Evolutionary conservation across 2,329 filamentous ascomycete species (phyloP).

Genomic region (Diaporthe caulivora): DNA sequence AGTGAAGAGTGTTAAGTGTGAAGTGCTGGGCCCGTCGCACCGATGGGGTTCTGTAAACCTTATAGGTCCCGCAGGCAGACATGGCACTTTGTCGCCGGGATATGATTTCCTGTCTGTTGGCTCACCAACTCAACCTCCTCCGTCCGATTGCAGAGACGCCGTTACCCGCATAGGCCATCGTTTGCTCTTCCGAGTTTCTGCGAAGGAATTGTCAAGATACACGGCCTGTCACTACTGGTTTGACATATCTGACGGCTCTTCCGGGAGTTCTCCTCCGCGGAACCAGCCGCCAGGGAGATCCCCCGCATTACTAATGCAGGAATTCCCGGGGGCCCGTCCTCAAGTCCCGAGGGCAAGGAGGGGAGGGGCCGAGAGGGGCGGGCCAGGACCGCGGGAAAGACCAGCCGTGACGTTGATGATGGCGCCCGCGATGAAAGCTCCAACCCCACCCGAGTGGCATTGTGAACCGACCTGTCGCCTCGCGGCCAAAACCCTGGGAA

Average conservation of each 20-base stretch:
- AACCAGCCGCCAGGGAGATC: conserved; percentile 28
- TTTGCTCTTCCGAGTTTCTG: background rate
- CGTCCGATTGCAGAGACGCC: background rate
- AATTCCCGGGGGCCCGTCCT: conserved; percentile 24
- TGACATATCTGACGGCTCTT: background rate
- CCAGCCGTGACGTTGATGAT: conserved; percentile 14
- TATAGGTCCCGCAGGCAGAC: background rate
- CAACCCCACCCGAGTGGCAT: conserved; percentile 17
- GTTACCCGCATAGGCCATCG: background rate
- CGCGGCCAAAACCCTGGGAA: background rate
- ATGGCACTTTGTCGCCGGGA: background rate
- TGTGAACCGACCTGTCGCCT: background rate
- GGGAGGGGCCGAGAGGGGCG: conserved; percentile 31
- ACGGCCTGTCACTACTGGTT: background rate
- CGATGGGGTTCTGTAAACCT: background rate
- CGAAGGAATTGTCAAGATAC: background rate
- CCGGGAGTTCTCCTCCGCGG: background rate
- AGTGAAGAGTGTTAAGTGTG: background rate
- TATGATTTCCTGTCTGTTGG: background rate
- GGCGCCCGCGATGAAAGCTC: conserved; percentile 4
- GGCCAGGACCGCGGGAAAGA: conserved; percentile 1
- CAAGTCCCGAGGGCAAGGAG: conserved; percentile 33
- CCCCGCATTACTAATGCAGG: conserved; percentile 36
- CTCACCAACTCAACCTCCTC: background rate
- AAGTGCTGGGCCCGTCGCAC: background rate